Evolutionary conservation across 257 asterid species (phyloP), one percentile per base, ranked within the genome.

Genomic region (Plantago major): DNA sequence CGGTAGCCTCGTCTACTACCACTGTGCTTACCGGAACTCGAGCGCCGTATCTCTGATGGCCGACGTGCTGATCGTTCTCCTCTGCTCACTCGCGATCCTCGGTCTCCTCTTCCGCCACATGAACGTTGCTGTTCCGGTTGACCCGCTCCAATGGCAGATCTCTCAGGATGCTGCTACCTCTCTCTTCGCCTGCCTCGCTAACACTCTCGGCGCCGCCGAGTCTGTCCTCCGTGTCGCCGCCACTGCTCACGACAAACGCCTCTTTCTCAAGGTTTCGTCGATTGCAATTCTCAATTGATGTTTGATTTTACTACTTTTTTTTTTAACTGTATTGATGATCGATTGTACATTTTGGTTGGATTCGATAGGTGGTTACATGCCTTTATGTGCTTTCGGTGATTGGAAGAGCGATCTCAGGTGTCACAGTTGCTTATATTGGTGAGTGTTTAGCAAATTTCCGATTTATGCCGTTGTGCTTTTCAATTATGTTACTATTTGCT

Each of bases 141-240:
- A 93, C 72, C 99, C 99, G 5, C 81, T 93, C 59, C 95, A 93
- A 44, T 93, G 97, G 99, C 96, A 93, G 94, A 89, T 93, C 74
- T 85, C 96, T 4, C 95, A 85, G 67, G 95, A 93, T 46, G 77
- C 96, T 22, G 96, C 97, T 12, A 83, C 85, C 16, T 64, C 84
- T 30, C 70, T 84, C 71, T 83, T 89, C 73, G 99, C 96, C 66
- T 74, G 88, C 76, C 81, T 93, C 69, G 99, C 95, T 58, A 93
- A 93, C 71, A 93, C 95, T 30, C 69, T 93, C 61, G 99, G 99
- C 59, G 99, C 97, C 18, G 89, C 99, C 61, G 99, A 93, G 81
- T 89, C 97, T 15, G 99, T 93, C 69, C 83, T 93, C 66, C 89
- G 99, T n/a, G 97, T 93, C 58, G 95, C 97, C 72, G 97, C 97